Percentiles rank a stretch among this genome's conserved stretches.
phyloP scores from a whole-genome alignment of 2,329 filamentous ascomycete genomes.

The Alternaria dauci region DNA sequence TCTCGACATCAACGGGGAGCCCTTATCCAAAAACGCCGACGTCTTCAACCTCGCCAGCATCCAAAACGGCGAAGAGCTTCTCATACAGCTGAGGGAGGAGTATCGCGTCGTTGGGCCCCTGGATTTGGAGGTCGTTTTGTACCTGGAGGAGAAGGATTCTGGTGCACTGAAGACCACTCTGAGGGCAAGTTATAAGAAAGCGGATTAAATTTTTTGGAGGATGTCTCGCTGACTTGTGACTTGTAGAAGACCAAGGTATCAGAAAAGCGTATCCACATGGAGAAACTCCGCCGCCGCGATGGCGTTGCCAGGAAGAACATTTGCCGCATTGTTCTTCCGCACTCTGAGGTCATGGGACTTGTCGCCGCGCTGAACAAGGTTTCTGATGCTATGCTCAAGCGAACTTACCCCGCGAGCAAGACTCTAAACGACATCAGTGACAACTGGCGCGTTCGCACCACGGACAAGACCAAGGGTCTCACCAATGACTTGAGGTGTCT shows the following conservation, averaged over 20 bases:
- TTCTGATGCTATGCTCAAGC: background rate
- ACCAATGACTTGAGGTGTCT: too few species aligned
- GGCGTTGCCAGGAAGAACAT: background rate
- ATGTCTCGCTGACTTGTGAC: background rate
- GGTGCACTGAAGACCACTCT: background rate
- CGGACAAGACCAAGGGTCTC: too few species aligned
- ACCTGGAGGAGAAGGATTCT: background rate
- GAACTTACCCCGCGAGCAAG: too few species aligned
- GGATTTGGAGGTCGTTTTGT: background rate
- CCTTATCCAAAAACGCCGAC: background rate
- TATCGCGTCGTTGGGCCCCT: background rate
- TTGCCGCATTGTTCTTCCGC: background rate
- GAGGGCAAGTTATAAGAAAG: background rate
- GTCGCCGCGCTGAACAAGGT: background rate
- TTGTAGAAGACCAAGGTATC: background rate
- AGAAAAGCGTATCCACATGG: background rate
- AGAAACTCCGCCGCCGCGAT: background rate
- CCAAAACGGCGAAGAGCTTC: background rate
- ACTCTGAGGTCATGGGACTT: background rate
- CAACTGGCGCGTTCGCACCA: too few species aligned
- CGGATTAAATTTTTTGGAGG: background rate
- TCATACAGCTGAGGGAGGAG: background rate
- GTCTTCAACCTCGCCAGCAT: background rate
- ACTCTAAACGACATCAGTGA: too few species aligned
- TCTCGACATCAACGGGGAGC: background rate